Conservation (phyloP, 306 rosid genomes). For the Citrullus mucosospermus region DNA sequence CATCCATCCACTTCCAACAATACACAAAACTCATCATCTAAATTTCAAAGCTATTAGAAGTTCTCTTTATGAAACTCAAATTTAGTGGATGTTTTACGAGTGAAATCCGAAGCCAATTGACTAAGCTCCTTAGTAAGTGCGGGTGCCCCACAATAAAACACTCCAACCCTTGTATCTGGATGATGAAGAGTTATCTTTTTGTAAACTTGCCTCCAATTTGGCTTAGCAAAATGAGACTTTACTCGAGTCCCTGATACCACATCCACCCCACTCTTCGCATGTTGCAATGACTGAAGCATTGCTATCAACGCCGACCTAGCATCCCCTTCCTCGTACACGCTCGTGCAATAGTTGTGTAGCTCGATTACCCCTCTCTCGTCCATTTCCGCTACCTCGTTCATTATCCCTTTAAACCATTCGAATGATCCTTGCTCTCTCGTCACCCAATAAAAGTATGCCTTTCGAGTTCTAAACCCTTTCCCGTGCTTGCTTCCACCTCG, state of each 20-base stretch:
- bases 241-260: slow-evolving; percentile 48
- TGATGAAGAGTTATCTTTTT: slow-evolving; percentile 38
- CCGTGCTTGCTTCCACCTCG: slow-evolving; percentile 9
- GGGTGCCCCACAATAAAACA: slow-evolving; percentile 45
- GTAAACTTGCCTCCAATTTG: slow-evolving; percentile 42
- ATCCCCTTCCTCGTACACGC: slow-evolving; percentile 54
- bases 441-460: slow-evolving; percentile 50
- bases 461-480: slow-evolving; percentile 22
- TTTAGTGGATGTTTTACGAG: slow-evolving; percentile 38
- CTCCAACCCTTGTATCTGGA: slow-evolving; percentile 32
- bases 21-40: no score
- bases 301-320: slow-evolving; percentile 48
- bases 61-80: slow-evolving; percentile 51
- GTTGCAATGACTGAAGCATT: slow-evolving; percentile 46
- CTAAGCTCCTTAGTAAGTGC: slow-evolving; percentile 31
- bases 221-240: slow-evolving; percentile 50
- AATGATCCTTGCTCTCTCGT: slow-evolving; percentile 48
- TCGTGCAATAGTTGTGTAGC: slow-evolving; percentile 48
- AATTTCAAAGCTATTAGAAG: slow-evolving; percentile 1
- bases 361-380: slow-evolving; percentile 34
- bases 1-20: not conserved
- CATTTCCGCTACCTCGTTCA: slow-evolving; percentile 48
- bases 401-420: slow-evolving; percentile 48
- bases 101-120: slow-evolving; percentile 30
- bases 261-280: slow-evolving; percentile 45